Percentiles rank a stretch among this genome's conserved stretches.
phyloP scores from a whole-genome alignment of 345 rosid genomes.

The Moricandia moricandioides region DNA sequence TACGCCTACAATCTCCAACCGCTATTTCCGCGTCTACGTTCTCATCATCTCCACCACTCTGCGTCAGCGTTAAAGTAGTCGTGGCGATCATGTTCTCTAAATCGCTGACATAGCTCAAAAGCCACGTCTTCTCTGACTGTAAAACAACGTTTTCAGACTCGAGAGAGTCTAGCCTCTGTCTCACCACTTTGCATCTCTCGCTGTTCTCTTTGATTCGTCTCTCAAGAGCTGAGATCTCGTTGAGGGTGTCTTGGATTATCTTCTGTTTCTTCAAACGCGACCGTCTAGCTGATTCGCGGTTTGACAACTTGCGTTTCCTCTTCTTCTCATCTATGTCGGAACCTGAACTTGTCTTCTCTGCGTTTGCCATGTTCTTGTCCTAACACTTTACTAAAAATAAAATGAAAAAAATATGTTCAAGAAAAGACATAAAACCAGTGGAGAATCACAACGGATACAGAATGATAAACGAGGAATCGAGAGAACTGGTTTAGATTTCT shows the following conservation, averaged over 20 bases:
- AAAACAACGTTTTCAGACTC: conserved; percentile 45
- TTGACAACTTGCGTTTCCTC: conserved; percentile 61
- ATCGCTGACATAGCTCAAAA: conserved; percentile 35
- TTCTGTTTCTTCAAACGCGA: conserved; percentile 69
- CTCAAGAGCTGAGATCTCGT: conserved; percentile 52
- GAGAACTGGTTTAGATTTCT: conserved; percentile 38
- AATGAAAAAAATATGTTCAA: background rate
- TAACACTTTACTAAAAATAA: background rate
- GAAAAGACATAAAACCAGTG: conserved; percentile 66
- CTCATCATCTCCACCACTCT: background rate
- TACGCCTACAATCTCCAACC: conserved; percentile 30
- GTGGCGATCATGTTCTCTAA: conserved; percentile 34
- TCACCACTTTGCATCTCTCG: conserved; percentile 19
- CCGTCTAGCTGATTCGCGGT: conserved; percentile 74
- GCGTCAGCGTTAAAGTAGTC: conserved; percentile 19
- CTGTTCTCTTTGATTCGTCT: conserved; percentile 39
- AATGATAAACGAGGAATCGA: conserved; percentile 42
- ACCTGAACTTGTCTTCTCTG: conserved; percentile 39
- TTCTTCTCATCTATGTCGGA: conserved; percentile 59
- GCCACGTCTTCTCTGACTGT: conserved; percentile 39
- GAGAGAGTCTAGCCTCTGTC: conserved; percentile 21
- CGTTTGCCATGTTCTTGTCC: conserved; percentile 35
- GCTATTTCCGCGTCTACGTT: conserved; percentile 25
- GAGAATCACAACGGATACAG: conserved; percentile 57
- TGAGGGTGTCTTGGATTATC: conserved; percentile 43